Conservation (phyloP, 164 flowering plant genomes). For the Aristolochia contorta region DNA sequence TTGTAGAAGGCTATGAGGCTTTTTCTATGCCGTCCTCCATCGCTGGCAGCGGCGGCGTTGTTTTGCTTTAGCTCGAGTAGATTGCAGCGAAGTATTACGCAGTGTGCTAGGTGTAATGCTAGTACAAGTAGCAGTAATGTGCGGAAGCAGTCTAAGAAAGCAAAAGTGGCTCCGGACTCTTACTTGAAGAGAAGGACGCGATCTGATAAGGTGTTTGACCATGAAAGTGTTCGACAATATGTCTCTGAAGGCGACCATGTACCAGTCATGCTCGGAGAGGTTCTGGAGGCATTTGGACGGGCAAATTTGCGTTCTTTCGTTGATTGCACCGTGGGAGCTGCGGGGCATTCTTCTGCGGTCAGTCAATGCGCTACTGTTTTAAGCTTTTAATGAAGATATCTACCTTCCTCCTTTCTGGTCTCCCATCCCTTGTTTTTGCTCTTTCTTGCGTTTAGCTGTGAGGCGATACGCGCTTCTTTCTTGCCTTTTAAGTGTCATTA, state of each 20-base stretch:
- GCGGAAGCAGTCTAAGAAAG: neutral
- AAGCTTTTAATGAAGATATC: too few relatives aligned
- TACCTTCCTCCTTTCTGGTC: too few relatives aligned
- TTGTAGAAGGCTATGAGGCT: too few relatives aligned
- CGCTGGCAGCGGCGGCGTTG: neutral
- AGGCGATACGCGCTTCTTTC: too few relatives aligned
- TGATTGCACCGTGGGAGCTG: constrained; percentile 94
- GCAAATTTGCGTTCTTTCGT: constrained; percentile 50
- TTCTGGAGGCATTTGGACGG: constrained; percentile 58
- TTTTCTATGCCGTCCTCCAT: too few relatives aligned
- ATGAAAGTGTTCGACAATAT: constrained; percentile 10
- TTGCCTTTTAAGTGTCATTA: too few relatives aligned
- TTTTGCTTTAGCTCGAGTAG: neutral
- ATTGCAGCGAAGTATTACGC: neutral
- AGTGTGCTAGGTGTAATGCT: neutral
- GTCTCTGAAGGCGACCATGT: constrained; percentile 38
- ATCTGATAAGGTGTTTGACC: constrained; percentile 49
- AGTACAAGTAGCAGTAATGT: neutral
- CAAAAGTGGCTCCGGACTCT: constrained; percentile 4
- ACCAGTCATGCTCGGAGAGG: constrained; percentile 90
- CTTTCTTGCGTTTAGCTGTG: too few relatives aligned
- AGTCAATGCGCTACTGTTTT: constrained; percentile 9
- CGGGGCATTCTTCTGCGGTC: constrained; percentile 87
- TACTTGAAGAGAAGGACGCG: constrained; percentile 70
- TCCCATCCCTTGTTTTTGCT: too few relatives aligned